Evolutionary conservation across 192 early-diverging fungal species (phyloP).

Genomic region (Gamsiella multidivaricata): DNA sequence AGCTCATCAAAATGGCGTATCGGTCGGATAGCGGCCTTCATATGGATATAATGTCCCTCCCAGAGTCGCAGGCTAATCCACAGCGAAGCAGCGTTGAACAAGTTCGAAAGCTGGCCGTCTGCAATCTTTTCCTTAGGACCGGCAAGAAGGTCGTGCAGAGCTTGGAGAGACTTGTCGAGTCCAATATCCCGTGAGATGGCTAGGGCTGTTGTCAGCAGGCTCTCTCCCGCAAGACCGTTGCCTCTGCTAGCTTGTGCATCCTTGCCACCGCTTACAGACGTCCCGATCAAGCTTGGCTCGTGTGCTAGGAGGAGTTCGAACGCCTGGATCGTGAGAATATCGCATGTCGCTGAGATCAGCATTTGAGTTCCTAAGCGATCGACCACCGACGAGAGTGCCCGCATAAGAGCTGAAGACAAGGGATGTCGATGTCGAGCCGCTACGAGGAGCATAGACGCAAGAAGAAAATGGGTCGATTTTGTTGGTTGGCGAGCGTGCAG

Average conservation of each 20-base stretch:
- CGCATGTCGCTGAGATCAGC: slow-evolving; percentile 10
- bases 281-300: slow-evolving; percentile 35
- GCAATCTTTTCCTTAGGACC: not conserved
- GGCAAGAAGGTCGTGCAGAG: not conserved
- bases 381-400: slow-evolving; percentile 16
- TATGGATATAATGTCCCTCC: slow-evolving; percentile 30
- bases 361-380: slow-evolving; percentile 25
- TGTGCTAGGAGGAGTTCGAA: slow-evolving; percentile 36
- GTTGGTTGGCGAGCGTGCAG: not conserved
- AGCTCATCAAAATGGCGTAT: slow-evolving; percentile 15
- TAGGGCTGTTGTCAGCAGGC: slow-evolving; percentile 8
- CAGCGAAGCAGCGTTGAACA: slow-evolving; percentile 17
- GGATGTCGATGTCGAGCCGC: slow-evolving; percentile 29
- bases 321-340: slow-evolving; percentile 21
- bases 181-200: slow-evolving; percentile 13
- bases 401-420: slow-evolving; percentile 16
- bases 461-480: slow-evolving; percentile 14
- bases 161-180: slow-evolving; percentile 19
- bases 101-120: not conserved
- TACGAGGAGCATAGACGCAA: slow-evolving; percentile 28
- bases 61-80: slow-evolving; percentile 31
- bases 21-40: slow-evolving; percentile 5
- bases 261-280: slow-evolving; percentile 1
- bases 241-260: slow-evolving; percentile 19
- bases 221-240: slow-evolving; percentile 20